Base-by-base conservation (phyloP, 495 filamentous ascomycete species). In the Podospora appendiculata region DNA sequence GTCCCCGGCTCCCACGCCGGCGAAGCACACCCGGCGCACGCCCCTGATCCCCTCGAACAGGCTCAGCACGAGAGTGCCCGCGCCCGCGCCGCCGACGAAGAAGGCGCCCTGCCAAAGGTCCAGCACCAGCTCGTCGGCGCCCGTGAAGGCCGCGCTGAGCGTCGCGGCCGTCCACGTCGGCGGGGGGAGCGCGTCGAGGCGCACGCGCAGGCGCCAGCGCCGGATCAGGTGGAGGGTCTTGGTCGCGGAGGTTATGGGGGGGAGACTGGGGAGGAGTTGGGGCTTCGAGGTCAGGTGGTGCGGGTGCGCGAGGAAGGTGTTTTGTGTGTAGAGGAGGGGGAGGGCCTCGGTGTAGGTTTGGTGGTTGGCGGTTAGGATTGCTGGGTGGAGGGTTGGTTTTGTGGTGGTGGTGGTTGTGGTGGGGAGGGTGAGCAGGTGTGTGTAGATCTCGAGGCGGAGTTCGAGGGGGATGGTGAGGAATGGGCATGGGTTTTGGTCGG, bases 251-350 rank as follows among this genome's bases (percentile, higher is more conserved):
- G 58, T 58, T 41, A 79, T 60, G 6, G 75, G 68, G 9, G 43
- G 43, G 48, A 61, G 56, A 44, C 47, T 52, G 12, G 35, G 45
- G 47, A 67, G 64, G 4, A 77, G 70, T 19, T 64, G 68, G 9
- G 79, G 78, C 7, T 73, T 61, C 7, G 58, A 41, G 17, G 75
- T 63, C 0, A 82, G 71, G 12, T 74, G 70, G 32, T 63, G 57
- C 4, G 67, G 60, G 67, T 83, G 74, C 1, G 79, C 77, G 36
- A 71, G 50, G 69, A 81, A 83, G 16, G 56, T 73, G 63, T 79
- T 80, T 43, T 48, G 51, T 32, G 58, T 49, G 69, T 80, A 82
- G 39, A 81, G 72, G 8, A 80, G 51, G 13, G 71, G 63, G 0
- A 48, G 53, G 6, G 71, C 70, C 61, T 79, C 77, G 47, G 48